Percentiles rank a stretch among this genome's conserved stretches.
These are phyloP conservation scores for Citrullus colocynthis DNA, from an alignment of 306 rosid species.

Conservation along the genomic window DNA sequence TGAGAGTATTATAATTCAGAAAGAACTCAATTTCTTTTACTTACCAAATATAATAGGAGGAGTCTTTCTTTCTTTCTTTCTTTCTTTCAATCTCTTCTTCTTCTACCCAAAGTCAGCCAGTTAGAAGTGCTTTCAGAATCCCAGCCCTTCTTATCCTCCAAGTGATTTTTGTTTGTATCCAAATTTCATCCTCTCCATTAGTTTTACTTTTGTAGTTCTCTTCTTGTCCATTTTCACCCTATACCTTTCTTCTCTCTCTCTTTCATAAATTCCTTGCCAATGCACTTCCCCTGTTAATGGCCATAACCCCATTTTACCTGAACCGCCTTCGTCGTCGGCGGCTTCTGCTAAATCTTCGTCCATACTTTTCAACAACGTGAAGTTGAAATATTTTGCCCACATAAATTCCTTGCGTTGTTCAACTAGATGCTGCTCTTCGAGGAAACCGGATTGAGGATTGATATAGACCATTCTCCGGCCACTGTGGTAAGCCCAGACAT, in stretches of 20 bases:
- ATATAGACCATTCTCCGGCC: slow-evolving; percentile 78
- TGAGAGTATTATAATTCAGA: background rate
- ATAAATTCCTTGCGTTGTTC: slow-evolving; percentile 59
- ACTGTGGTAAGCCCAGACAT: slow-evolving; percentile 95
- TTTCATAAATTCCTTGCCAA: slow-evolving; percentile 89
- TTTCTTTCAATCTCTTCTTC: background rate
- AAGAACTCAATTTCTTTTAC: background rate
- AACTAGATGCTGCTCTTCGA: slow-evolving; percentile 76
- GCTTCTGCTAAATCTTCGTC: slow-evolving; percentile 95
- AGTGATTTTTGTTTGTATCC: slow-evolving; percentile 89
- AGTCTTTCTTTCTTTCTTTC: background rate
- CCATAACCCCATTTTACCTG: slow-evolving; percentile 71
- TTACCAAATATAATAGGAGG: background rate
- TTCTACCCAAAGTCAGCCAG: background rate
- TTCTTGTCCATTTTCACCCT: slow-evolving; percentile 94
- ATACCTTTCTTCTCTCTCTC: slow-evolving; percentile 89
- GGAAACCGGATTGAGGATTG: slow-evolving; percentile 55
- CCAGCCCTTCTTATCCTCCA: slow-evolving; percentile 30
- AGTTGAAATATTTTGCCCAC: slow-evolving; percentile 74
- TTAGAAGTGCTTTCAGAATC: background rate
- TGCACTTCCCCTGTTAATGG: slow-evolving; percentile 88
- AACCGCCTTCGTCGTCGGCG: slow-evolving; percentile 75
- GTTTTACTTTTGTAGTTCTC: slow-evolving; percentile 65
- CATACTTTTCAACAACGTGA: slow-evolving; percentile 67
- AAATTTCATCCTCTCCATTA: slow-evolving; percentile 51